These are phyloP conservation scores for Aquilaria agallochum DNA, from an alignment of 441 rosid genomes.

Conservation along the genomic window DNA sequence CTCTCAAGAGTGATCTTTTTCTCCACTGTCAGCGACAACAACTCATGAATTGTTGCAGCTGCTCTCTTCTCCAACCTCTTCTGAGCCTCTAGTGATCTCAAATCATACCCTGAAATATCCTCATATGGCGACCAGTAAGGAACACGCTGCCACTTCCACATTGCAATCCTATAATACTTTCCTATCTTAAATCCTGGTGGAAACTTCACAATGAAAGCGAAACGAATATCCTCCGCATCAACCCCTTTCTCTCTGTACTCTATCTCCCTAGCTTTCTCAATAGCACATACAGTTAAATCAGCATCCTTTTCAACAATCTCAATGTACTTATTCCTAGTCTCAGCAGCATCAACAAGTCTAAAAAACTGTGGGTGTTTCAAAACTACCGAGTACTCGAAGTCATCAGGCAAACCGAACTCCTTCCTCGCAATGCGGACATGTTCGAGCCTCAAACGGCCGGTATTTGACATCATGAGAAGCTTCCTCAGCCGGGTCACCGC, in stretches of 20 bases:
- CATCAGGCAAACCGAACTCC: conserved; percentile 91
- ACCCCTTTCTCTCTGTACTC: conserved; percentile 80
- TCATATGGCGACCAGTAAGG: conserved; percentile 97
- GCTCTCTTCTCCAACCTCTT: conserved; percentile 94
- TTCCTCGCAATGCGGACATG: conserved; percentile 71
- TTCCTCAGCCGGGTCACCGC: conserved; percentile 68
- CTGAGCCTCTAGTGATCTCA: conserved; percentile 87
- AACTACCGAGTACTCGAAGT: conserved; percentile 78
- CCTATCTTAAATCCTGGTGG: conserved; percentile 95
- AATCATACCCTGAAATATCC: conserved; percentile 76
- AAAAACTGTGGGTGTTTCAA: conserved; percentile 64
- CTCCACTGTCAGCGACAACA: conserved; percentile 75
- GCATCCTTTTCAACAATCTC: conserved; percentile 70
- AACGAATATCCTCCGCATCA: conserved; percentile 77
- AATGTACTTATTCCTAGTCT: conserved; percentile 77
- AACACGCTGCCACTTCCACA: conserved; percentile 93
- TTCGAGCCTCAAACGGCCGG: conserved; percentile 70
- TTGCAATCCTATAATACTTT: conserved; percentile 79
- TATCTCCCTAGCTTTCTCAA: conserved; percentile 73
- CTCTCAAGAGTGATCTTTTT: conserved; percentile 87
- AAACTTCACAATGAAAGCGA: conserved; percentile 73
- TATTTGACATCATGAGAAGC: conserved; percentile 77
- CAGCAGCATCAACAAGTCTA: conserved; percentile 54
- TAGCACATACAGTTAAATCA: conserved; percentile 51
- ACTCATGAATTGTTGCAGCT: conserved; percentile 79